These are phyloP conservation scores for Esteya vermicola DNA, from an alignment of 2,329 filamentous ascomycete species.

Conservation along the genomic window DNA sequence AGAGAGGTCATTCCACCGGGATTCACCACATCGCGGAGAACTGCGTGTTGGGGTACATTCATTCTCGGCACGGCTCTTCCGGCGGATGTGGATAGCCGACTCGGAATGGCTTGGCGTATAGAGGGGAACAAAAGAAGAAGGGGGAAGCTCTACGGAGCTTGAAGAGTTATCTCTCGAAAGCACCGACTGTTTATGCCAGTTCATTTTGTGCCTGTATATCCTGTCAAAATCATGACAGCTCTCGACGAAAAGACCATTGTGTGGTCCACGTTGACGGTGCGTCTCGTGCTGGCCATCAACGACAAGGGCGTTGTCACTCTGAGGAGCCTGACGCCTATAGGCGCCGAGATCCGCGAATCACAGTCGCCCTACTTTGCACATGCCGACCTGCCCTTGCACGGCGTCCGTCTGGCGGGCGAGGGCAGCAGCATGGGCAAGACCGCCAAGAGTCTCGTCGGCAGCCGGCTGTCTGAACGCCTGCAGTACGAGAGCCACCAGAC, in stretches of 20 bases:
- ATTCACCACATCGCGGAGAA: no score
- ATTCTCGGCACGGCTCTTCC: no score
- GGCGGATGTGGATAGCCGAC: no score
- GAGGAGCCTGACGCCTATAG: neutral
- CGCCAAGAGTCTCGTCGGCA: conserved; percentile 14
- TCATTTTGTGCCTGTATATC: neutral
- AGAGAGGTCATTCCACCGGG: no score
- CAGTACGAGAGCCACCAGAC: conserved; percentile 12
- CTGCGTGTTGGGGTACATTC: no score
- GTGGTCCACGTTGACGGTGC: neutral
- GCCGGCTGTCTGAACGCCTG: conserved; percentile 12
- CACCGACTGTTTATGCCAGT: neutral
- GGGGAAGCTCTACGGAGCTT: no score
- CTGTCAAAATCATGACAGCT: neutral
- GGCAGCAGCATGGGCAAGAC: conserved; percentile 13
- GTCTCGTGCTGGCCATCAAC: neutral
- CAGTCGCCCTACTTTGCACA: neutral
- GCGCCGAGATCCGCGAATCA: neutral
- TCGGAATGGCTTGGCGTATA: no score
- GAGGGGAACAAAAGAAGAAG: no score
- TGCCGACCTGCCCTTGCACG: conserved; percentile 9
- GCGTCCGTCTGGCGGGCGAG: conserved; percentile 14
- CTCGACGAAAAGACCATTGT: neutral
- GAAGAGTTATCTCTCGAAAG: no score
- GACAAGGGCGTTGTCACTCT: neutral